phyloP scores from a whole-genome alignment of 1,284 basidiomycete species.

The Cutaneotrichosporon cavernicola region DNA sequence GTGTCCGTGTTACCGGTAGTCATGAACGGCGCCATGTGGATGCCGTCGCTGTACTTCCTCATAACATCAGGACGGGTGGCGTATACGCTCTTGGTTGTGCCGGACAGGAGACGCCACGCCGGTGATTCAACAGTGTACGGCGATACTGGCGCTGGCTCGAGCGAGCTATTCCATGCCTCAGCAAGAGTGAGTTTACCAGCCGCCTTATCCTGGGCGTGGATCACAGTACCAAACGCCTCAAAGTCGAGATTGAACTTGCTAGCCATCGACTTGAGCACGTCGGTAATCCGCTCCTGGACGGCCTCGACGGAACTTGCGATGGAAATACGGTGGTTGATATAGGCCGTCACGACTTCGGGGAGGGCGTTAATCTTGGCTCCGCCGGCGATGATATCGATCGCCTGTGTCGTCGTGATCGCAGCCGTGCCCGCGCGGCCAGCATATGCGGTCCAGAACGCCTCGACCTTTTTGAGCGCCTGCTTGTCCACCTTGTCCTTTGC shows the following conservation, averaged over 20 bases:
- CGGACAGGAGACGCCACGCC: constrained; percentile 44
- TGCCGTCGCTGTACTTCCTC: constrained; percentile 17
- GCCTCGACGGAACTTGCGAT: constrained; percentile 38
- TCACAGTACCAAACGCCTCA: constrained; percentile 38
- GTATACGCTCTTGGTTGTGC: constrained; percentile 40
- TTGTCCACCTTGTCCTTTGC: constrained; percentile 32
- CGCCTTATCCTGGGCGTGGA: constrained; percentile 15
- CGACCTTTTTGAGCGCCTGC: constrained; percentile 37
- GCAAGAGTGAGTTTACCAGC: constrained; percentile 36
- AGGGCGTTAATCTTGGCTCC: constrained; percentile 51
- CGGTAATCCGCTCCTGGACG: constrained; percentile 38
- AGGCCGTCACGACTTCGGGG: constrained; percentile 45
- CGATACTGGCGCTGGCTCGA: constrained; percentile 49
- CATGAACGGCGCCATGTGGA: constrained; percentile 41
- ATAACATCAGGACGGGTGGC: constrained; percentile 29
- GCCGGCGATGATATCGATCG: constrained; percentile 47
- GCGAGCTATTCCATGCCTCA: constrained; percentile 40
- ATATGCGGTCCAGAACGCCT: constrained; percentile 34
- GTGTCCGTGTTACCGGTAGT: constrained; percentile 50
- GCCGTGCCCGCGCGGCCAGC: constrained; percentile 14
- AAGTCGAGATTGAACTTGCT: constrained; percentile 41
- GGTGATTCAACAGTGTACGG: constrained; percentile 39
- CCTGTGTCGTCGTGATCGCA: constrained; percentile 47
- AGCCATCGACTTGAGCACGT: constrained; percentile 37
- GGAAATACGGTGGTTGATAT: constrained; percentile 50